Conservation (phyloP, 2,329 filamentous ascomycete species). For the Pestalotiopsis sp. region DNA sequence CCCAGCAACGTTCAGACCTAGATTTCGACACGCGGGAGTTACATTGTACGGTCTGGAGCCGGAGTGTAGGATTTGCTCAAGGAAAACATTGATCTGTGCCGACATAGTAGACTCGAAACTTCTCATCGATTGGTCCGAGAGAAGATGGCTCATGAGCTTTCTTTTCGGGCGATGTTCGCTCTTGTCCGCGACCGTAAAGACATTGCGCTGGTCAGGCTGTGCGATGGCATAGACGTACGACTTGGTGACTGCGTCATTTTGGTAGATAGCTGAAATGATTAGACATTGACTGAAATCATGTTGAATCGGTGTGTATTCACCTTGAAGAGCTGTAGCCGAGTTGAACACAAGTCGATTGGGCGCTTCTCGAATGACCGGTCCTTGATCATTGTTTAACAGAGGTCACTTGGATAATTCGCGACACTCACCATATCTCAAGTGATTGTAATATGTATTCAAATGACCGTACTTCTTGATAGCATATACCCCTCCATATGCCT, state of each 20-base stretch:
- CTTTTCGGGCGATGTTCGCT: constrained; percentile 6
- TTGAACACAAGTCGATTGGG: constrained; percentile 25
- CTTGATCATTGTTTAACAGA: constrained; percentile 9
- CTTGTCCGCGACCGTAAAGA: constrained; percentile 11
- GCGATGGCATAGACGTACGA: constrained; percentile 20
- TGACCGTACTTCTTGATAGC: neutral
- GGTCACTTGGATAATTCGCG: neutral
- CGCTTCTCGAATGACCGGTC: constrained; percentile 19
- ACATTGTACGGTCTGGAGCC: neutral
- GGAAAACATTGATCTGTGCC: constrained; percentile 8
- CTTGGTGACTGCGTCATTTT: constrained; percentile 21
- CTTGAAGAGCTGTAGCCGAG: constrained; percentile 18
- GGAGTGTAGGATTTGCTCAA: constrained; percentile 13
- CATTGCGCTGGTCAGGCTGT: constrained; percentile 16
- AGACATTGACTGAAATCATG: neutral
- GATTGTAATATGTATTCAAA: neutral
- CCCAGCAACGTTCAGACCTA: constrained; percentile 19
- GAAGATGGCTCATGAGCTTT: constrained; percentile 4
- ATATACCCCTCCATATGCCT: neutral
- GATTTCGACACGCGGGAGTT: constrained; percentile 18
- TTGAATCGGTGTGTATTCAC: neutral
- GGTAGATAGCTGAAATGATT: constrained; percentile 20
- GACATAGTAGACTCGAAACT: constrained; percentile 6
- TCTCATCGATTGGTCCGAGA: constrained; percentile 9
- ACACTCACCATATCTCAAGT: constrained; percentile 10